Evolutionary conservation across 108 stramenopile genomes (phyloP), one percentile per base, ranked within the genome.

Genomic region (Stephanodiscus minutulus): DNA sequence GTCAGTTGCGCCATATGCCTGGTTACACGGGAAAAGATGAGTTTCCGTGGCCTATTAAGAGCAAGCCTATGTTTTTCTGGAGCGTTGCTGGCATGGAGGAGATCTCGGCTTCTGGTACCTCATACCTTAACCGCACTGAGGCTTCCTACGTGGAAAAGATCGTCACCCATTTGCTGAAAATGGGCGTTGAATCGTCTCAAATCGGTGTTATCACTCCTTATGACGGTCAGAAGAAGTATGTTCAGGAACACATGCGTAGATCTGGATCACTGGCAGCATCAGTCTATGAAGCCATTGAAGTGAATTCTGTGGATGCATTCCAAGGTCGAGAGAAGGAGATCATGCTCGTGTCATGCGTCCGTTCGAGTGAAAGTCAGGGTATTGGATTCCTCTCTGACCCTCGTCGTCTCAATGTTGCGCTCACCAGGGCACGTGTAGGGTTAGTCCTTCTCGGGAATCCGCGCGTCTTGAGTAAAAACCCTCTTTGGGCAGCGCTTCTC

Each of bases 271-370:
- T 98, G 44, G 85, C 90, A 3, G 77, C 87, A 48, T 73, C 87
- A 21, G 64, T 91, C 15, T 99, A 99, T 79, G 92, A 93, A 66
- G 90, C 92, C 1, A 93, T 99, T 66, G 97, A 99, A 82, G 96
- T 99, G 44, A 97, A 98, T 46, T 90, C 88, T 60, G 98, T 99
- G 35, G 98, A 99, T 85, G 92, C 96, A 60, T 99, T 99, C 72
- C 98, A 99, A 79, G 98, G 98, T 28, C 96, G 98, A 52, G 98
- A 99, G 70, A 99, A 99, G 82, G 98, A 99, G 65, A 96, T 91
- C 66, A 98, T 98, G 69, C 78, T 99, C 15, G 86, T 99, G 20
- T 95, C 97, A 10, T 99, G 98, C 76, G 98, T 99, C 31, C 96
- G 98, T 61, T 97, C 98, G 21, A 98, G 96, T 81, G 97, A 98